Evolutionary conservation across 2,329 filamentous ascomycete species (phyloP).

Genomic region (Fusarium sambucinum): DNA sequence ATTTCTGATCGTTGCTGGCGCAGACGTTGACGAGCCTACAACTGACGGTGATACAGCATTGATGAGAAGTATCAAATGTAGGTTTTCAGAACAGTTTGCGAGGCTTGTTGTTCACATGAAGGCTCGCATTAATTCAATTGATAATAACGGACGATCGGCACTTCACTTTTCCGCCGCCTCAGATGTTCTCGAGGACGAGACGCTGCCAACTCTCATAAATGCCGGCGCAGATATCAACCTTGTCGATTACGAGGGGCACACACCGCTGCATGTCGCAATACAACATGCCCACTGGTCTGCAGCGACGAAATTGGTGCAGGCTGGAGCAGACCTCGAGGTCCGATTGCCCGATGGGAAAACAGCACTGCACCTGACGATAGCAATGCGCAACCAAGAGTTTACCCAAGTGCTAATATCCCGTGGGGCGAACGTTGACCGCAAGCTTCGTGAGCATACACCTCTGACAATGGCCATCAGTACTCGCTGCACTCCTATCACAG

Average conservation of each 20-base stretch:
- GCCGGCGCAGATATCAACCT: conserved; percentile 45
- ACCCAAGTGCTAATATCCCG: conserved; percentile 46
- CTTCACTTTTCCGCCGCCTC: conserved; percentile 48
- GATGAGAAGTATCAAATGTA: conserved; percentile 47
- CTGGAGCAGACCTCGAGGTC: conserved; percentile 46
- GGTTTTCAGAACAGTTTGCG: conserved; percentile 48
- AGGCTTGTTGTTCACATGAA: conserved; percentile 44
- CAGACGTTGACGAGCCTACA: conserved; percentile 47
- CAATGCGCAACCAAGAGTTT: conserved; percentile 48
- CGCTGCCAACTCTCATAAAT: conserved; percentile 40
- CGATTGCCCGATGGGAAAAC: conserved; percentile 46
- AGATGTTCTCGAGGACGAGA: conserved; percentile 47
- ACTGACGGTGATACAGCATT: conserved; percentile 46
- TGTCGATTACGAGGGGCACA: conserved; percentile 45
- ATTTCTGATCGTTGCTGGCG: conserved; percentile 47
- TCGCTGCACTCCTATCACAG: conserved; percentile 46
- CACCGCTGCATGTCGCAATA: conserved; percentile 45
- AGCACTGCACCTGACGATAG: conserved; percentile 46
- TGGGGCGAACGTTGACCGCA: conserved; percentile 45
- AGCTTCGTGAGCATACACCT: conserved; percentile 46
- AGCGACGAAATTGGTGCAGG: conserved; percentile 44
- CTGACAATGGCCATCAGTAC: conserved; percentile 47
- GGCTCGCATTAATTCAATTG: conserved; percentile 43
- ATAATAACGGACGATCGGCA: conserved; percentile 45
- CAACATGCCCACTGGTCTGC: conserved; percentile 43